A percentile compares a stretch with the other conserved stretches of the same genome.
Conservation (phyloP, 345 rosid genomes). For the Eucalyptus sp. region DNA sequence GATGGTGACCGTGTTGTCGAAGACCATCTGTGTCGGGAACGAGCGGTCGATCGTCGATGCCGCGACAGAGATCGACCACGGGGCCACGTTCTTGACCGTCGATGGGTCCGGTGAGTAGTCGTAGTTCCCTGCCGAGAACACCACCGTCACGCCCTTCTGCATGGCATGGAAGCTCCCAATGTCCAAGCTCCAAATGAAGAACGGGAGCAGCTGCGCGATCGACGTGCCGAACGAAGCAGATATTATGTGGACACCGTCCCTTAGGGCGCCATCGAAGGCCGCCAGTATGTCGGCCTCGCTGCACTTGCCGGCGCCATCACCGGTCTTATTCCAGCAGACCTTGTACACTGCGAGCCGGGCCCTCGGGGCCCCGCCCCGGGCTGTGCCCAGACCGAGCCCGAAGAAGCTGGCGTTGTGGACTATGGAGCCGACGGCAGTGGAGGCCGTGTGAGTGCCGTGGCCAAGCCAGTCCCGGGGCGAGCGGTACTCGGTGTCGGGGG, state of each 20-base stretch:
- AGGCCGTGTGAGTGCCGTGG: conserved; percentile 65
- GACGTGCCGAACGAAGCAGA: conserved; percentile 36
- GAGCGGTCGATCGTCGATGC: conserved; percentile 47
- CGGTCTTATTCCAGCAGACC: conserved; percentile 27
- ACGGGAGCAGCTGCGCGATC: conserved; percentile 31
- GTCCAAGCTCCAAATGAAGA: conserved; percentile 13
- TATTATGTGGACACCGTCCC: conserved; percentile 39
- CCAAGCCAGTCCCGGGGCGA: conserved; percentile 49
- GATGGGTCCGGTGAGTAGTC: conserved; percentile 21
- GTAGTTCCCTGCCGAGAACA: conserved; percentile 45
- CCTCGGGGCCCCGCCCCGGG: conserved; percentile 57
- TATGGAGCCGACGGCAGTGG: conserved; percentile 42
- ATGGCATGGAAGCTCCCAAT: conserved; percentile 48
- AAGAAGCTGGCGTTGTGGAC: conserved; percentile 19
- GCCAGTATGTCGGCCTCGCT: conserved; percentile 44
- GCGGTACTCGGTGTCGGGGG: conserved; percentile 24
- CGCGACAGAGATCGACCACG: conserved; percentile 49
- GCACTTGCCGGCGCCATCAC: conserved; percentile 15
- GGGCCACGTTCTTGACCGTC: conserved; percentile 34
- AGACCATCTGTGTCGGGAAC: conserved; percentile 24
- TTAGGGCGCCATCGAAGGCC: conserved; percentile 41
- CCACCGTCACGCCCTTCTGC: conserved; percentile 44
- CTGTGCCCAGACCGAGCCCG: conserved; percentile 28
- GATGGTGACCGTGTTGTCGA: conserved; percentile 11
- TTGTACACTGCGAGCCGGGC: conserved; percentile 55